A percentile compares a stretch with the other conserved stretches of the same genome.
These are phyloP conservation scores for Petrea volubilis DNA, from an alignment of 257 asterid genomes.

Conservation along the genomic window DNA sequence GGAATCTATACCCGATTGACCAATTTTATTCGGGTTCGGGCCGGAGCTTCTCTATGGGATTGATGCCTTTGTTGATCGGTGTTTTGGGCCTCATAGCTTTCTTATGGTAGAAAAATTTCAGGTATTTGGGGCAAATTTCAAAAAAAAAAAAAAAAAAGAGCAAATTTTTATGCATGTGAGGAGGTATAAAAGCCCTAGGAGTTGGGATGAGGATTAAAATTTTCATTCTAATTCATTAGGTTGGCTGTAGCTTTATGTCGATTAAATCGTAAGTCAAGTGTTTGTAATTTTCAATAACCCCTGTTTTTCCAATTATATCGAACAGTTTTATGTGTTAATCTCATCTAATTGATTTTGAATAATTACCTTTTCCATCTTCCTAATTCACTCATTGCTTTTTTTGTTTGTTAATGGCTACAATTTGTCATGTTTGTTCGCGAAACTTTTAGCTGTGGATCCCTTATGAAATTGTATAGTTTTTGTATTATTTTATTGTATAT, in stretches of 20 bases:
- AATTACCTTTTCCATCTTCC: neutral
- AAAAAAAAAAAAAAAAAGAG: neutral
- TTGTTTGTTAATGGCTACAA: neutral
- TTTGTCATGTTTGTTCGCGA: neutral
- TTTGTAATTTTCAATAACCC: slow-evolving; percentile 24
- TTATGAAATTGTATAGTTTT: neutral
- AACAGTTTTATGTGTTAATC: neutral
- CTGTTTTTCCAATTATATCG: neutral
- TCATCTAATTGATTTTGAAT: slow-evolving; percentile 12
- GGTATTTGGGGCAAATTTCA: no score
- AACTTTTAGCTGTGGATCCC: neutral
- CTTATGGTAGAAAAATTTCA: slow-evolving; percentile 16
- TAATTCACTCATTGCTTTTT: neutral
- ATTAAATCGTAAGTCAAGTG: slow-evolving; percentile 22
- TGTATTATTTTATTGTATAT: neutral
- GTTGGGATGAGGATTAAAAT: slow-evolving; percentile 3
- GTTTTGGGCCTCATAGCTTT: slow-evolving; percentile 32
- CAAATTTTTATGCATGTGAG: slow-evolving; percentile 13
- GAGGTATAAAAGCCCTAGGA: neutral
- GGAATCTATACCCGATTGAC: slow-evolving; percentile 63
- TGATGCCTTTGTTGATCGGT: slow-evolving; percentile 35
- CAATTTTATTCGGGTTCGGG: slow-evolving; percentile 36
- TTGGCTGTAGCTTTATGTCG: slow-evolving; percentile 2
- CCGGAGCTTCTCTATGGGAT: slow-evolving; percentile 20
- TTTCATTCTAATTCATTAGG: slow-evolving; percentile 24